Base-by-base conservation (phyloP, 768 basidiomycete genomes). In the Boletus rubropictus region DNA sequence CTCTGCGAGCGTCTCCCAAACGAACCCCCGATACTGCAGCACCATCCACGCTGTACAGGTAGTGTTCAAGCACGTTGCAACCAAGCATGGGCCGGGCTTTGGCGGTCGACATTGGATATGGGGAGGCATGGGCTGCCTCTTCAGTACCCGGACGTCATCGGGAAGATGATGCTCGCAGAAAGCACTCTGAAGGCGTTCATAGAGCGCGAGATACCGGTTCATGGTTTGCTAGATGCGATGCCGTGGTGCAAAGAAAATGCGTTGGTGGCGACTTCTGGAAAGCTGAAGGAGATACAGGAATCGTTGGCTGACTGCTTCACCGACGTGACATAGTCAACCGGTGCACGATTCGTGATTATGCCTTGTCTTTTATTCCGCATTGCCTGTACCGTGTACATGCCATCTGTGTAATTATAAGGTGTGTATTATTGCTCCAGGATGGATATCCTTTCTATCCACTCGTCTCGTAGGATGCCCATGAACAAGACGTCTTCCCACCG, bases 261-360 rank as follows among this genome's bases (percentile, higher is more conserved):
- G 5, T 45, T 76, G 51, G 53, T 60, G 41, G 75, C 73, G 52
- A 69, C 72, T 24, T 60, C 68, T 31, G 69, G 68, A 48, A 73
- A 70, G 51, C 54, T 76, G 54, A 70, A 70, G 58, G 76, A 76
- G 44, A 65, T 72, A 44, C 74, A 72, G 55, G 74, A 75, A 25
- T 69, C 65, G 21, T 58, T 77, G 50, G 73, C 71, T 27, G 72
- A 76, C 45, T 70, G 69, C 57, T 77, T 77, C 53, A 68, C 69
- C 10, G 75, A 76, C 44, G 72, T 72, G 33, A 46, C 53, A 33
- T 69, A 54, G 60, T 39, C 21, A 4, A 31, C 28, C 12, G 4
- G 34, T 29, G 28, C 27, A 14, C 24, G 27, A 2, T 17, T 29
- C 29, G 4, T 14, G 25, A 51, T 39, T 31, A n/a, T 12, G 15